Percentiles rank a stretch among this genome's conserved stretches.
Evolutionary conservation across 176 grass and related monocot genomes (phyloP).

Genomic region (Eragrostis curvula): DNA sequence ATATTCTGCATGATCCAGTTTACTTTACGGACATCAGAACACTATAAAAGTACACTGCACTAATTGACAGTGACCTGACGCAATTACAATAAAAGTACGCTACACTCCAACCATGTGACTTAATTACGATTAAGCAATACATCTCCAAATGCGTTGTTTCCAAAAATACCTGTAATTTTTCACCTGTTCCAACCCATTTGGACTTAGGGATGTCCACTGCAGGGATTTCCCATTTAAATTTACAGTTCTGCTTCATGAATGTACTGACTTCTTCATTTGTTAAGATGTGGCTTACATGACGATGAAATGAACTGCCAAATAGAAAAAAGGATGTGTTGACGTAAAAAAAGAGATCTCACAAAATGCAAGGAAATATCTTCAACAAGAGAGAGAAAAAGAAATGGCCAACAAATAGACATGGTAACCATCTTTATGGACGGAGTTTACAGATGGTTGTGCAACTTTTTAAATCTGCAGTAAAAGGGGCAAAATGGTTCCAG

Average conservation of each 20-base stretch:
- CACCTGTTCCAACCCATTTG: slow-evolving; percentile 73
- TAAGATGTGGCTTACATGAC: slow-evolving; percentile 53
- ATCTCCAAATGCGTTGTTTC: not conserved
- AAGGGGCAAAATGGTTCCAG: not conserved
- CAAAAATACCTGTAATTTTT: slow-evolving; percentile 42
- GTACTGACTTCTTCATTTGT: slow-evolving; percentile 54
- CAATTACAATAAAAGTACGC: no score
- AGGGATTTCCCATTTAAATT: slow-evolving; percentile 75
- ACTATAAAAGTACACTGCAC: not conserved
- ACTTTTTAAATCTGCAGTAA: not conserved
- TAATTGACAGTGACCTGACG: not conserved
- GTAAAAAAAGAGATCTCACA: not conserved
- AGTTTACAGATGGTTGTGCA: not conserved
- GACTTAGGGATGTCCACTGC: slow-evolving; percentile 47
- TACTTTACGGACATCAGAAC: not conserved
- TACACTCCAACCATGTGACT: no score
- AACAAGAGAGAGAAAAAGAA: not conserved
- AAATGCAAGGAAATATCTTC: not conserved
- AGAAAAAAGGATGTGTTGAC: not conserved
- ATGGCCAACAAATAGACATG: not conserved
- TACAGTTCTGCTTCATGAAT: slow-evolving; percentile 48
- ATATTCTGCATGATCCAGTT: not conserved
- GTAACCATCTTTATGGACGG: not conserved
- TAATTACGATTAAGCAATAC: not conserved
- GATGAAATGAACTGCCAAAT: slow-evolving; percentile 60